Percentiles rank a stretch among this genome's conserved stretches.
Conservation (phyloP, 1,139 yeast genomes). For the Zygotorulaspora mrakii region DNA sequence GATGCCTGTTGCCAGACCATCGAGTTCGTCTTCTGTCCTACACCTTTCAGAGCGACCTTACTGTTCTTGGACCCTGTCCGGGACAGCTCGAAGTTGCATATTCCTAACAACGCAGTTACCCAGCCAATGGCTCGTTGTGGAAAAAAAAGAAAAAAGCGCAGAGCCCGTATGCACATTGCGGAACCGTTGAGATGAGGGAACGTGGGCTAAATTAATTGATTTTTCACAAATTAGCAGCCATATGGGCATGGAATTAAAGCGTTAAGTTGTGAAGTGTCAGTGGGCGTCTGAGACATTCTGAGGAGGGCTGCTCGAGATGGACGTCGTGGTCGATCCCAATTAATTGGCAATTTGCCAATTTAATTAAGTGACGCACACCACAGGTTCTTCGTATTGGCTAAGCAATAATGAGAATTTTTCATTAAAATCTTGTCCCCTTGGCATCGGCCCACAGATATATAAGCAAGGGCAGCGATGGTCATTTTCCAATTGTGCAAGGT, state of each 20-base stretch:
- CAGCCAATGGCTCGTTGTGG: no score
- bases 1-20: no score
- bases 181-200: no score
- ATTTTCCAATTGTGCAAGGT: no score
- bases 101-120: no score
- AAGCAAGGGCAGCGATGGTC: no score
- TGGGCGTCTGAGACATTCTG: slow-evolving; percentile 1
- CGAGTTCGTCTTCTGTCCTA: no score
- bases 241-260: neutral
- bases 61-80: no score
- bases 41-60: no score
- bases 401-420: neutral
- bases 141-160: no score
- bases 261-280: neutral
- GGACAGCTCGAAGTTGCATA: no score
- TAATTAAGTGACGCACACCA: slow-evolving; percentile 1
- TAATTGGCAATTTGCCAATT: slow-evolving; percentile 1
- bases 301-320: neutral
- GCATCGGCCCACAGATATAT: neutral
- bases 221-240: neutral
- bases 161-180: no score
- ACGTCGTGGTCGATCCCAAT: slow-evolving; percentile 2
- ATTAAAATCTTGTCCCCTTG: neutral
- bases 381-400: neutral
- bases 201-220: slow-evolving; percentile 2